Evolutionary conservation across 2,329 filamentous ascomycete genomes (phyloP), one percentile per base, ranked within the genome.

Genomic region (Fusarium liriodendri): DNA sequence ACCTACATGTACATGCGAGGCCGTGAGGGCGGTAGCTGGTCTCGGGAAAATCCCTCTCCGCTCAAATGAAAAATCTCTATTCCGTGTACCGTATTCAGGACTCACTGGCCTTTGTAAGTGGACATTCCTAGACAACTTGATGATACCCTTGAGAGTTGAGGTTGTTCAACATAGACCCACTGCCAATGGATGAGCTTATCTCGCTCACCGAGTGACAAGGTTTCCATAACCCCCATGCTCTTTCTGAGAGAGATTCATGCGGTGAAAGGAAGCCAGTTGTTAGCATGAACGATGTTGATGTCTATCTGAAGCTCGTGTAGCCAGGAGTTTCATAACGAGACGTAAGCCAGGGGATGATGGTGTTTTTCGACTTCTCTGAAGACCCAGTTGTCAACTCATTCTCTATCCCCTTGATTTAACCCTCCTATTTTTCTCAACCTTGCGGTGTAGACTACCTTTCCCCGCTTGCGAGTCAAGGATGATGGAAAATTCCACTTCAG

Each of bases 171-270:
- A 54, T 37, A 27, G 47, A 57, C 69, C 66, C 60, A 70, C 67
- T 54, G 52, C 59, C 58, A 47, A 54, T 52, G 57, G 61, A 52
- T 37, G 62, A 63, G 60, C 69, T 71, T 71, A 69, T 73, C 69
- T 73, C 69, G 63, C 60, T 71, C 58, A 42, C 38, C 45, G 37
- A 45, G 29, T 45, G 64, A 54, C 52, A 68, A 22, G 42, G 60
- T 62, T 50, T 33, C n/a, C 10, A 52, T 35, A 60, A 61, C 33
- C 22, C 33, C 62, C 22, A 38, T 35, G 20, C 18, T 27, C n/a
- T 54, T 29, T 54, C 27, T 14, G 47, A 54, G 47, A 64, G 54
- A 22, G 55, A 59, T n/a, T 18, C 57, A 40, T 40, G 57, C 35
- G 22, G 57, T 59, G 57, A 59, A 35, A 57, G 27, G 52, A 57